Conservation (phyloP, 345 rosid species). For the Melaleuca alternifolia region DNA sequence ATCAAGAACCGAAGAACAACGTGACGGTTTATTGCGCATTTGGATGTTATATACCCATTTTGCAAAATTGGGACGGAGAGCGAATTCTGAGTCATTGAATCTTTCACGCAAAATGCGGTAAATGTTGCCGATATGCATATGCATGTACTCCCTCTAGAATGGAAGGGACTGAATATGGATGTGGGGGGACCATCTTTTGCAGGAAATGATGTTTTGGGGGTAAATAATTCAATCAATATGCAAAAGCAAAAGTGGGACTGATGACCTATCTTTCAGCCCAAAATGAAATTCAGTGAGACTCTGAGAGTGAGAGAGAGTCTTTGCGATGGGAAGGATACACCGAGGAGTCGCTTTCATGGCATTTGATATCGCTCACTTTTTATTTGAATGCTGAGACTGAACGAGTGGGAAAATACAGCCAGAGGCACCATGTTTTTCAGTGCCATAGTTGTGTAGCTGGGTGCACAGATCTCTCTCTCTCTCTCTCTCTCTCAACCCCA, state of each 20-base stretch:
- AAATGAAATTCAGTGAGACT: background rate
- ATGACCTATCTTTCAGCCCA: background rate
- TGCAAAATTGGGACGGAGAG: background rate
- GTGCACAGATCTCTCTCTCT: slow-evolving; percentile 30
- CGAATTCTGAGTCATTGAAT: background rate
- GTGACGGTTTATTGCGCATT: background rate
- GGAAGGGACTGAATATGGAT: background rate
- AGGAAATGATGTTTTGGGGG: background rate
- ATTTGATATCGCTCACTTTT: slow-evolving; percentile 6
- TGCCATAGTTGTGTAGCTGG: slow-evolving; percentile 34
- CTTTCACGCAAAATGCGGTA: background rate
- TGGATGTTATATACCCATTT: background rate
- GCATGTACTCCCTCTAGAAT: background rate
- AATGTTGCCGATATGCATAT: background rate
- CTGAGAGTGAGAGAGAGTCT: background rate
- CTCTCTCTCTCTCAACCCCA: slow-evolving; percentile 12
- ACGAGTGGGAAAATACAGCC: background rate
- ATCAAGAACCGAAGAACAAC: background rate
- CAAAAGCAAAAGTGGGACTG: background rate
- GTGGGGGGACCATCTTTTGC: background rate
- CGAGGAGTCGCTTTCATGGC: slow-evolving; percentile 42
- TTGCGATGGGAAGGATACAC: background rate
- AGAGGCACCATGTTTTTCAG: slow-evolving; percentile 52
- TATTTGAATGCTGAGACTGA: background rate
- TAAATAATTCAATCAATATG: background rate